Evolutionary conservation across 306 rosid species (phyloP), one percentile per base, ranked within the genome.

Genomic region (Arachis hypogaea): DNA sequence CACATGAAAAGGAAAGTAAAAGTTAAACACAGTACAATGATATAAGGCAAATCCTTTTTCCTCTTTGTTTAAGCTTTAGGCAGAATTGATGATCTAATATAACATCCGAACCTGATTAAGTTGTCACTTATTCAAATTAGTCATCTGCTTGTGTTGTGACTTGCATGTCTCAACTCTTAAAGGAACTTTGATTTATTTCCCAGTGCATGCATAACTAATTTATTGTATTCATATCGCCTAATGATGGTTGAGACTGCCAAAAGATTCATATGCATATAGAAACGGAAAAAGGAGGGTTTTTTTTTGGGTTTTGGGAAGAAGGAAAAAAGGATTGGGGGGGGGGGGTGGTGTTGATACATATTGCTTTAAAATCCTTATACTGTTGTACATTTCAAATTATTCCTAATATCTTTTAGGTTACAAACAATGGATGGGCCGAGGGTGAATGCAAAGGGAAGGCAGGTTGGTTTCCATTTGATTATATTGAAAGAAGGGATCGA

Each of bases 341-440:
- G 38, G 38, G 38, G 38, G 38, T 4, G 5, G 38, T 41, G 40
- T 29, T 16, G 64, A 40, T 8, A 8, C 33, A 5, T 44, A 40
- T 47, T 4, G 50, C 58, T 58, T 61, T 12, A 28, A 75, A 78
- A 71, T 30, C 11, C 38, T 68, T 22, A 22, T 22, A 22, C 28
- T 22, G 28, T 1, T 22, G 30, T 47, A 40, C 74, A 30, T 72
- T 28, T 47, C 18, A 51, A 68, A 63, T 30, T 51, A 55, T 78
- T 75, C 63, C 46, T 40, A 38, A 50, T 47, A 69, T 54, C 74
- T 65, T 62, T 77, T 87, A 94, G 97, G 97, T 94, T 57, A 43
- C 89, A 11, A 91, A 89, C 92, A 88, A 85, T 45, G 98, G 98
- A 68, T 94, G 98, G 98, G 98, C 98, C 4, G 98, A 94, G 88